Percentiles rank a stretch among this genome's conserved stretches.
phyloP scores from a whole-genome alignment of 805 yeast species.

The Nakazawaea peltata region DNA sequence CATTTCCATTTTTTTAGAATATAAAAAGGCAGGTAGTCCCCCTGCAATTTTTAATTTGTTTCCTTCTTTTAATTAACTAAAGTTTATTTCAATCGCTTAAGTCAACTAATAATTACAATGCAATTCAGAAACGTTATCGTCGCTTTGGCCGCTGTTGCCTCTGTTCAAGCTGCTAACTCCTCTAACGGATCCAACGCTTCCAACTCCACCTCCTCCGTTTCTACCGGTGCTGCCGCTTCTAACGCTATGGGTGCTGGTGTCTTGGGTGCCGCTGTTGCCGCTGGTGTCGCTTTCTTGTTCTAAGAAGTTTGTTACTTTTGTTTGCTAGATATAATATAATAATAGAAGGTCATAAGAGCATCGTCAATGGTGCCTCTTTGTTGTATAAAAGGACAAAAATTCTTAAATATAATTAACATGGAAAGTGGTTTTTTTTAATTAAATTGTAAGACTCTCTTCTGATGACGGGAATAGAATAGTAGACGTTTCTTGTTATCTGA shows the following conservation, averaged over 20 bases:
- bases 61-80: background rate
- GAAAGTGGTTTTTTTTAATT: too few species aligned
- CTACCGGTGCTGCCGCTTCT: conserved; percentile 43
- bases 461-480: too few species aligned
- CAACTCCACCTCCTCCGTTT: conserved; percentile 32
- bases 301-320: conserved; percentile 19
- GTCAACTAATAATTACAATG: conserved; percentile 31
- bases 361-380: too few species aligned
- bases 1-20: background rate
- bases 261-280: conserved; percentile 79
- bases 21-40: background rate
- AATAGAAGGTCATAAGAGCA: too few species aligned
- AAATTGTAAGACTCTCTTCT: too few species aligned
- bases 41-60: background rate
- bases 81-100: background rate
- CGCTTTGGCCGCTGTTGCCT: conserved; percentile 64
- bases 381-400: background rate
- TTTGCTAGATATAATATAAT: too few species aligned
- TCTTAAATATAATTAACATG: too few species aligned
- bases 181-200: conserved; percentile 35
- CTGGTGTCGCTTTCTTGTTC: conserved; percentile 49
- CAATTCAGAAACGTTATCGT: conserved; percentile 64
- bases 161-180: conserved; percentile 53
- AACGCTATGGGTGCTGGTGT: conserved; percentile 63
- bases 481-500: too few species aligned